These are phyloP conservation scores for Royoungia palumana DNA, from an alignment of 768 basidiomycete species.

Conservation along the genomic window DNA sequence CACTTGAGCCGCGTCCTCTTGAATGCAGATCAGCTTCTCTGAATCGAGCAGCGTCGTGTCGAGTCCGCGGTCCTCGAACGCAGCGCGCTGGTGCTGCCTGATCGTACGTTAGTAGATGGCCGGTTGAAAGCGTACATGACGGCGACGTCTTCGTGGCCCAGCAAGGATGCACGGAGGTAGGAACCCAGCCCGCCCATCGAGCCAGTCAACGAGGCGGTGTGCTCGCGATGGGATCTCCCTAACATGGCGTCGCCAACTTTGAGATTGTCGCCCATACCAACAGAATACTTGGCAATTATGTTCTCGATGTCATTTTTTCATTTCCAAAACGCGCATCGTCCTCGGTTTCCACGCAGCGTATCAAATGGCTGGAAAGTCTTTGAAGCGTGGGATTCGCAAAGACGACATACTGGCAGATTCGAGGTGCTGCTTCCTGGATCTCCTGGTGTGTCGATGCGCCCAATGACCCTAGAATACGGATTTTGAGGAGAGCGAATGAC, in stretches of 20 bases:
- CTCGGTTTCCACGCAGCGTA: no score
- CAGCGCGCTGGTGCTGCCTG: slow-evolving; percentile 17
- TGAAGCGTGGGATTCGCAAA: slow-evolving; percentile 41
- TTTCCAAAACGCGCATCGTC: background rate
- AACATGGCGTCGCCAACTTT: background rate
- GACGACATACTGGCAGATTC: slow-evolving; percentile 43
- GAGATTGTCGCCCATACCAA: slow-evolving; percentile 13
- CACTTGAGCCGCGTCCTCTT: slow-evolving; percentile 23
- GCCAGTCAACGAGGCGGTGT: slow-evolving; percentile 33
- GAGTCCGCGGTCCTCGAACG: slow-evolving; percentile 26
- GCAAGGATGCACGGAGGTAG: slow-evolving; percentile 34
- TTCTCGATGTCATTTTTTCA: no score
- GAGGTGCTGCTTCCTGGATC: slow-evolving; percentile 13
- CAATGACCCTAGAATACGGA: slow-evolving; percentile 36
- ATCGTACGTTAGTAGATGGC: slow-evolving; percentile 12
- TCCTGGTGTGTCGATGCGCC: slow-evolving; percentile 7
- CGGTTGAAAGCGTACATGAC: slow-evolving; percentile 31
- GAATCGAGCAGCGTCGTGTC: slow-evolving; percentile 21
- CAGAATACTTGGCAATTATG: slow-evolving; percentile 26
- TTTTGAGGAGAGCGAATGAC: slow-evolving; percentile 37
- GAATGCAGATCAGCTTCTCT: slow-evolving; percentile 27
- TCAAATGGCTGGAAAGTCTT: slow-evolving; percentile 29
- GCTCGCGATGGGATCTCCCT: background rate
- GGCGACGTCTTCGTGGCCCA: slow-evolving; percentile 31
- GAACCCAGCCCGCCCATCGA: slow-evolving; percentile 36